Evolutionary conservation across 1,284 basidiomycete genomes (phyloP).

Genomic region (Veloboletus limbatus): DNA sequence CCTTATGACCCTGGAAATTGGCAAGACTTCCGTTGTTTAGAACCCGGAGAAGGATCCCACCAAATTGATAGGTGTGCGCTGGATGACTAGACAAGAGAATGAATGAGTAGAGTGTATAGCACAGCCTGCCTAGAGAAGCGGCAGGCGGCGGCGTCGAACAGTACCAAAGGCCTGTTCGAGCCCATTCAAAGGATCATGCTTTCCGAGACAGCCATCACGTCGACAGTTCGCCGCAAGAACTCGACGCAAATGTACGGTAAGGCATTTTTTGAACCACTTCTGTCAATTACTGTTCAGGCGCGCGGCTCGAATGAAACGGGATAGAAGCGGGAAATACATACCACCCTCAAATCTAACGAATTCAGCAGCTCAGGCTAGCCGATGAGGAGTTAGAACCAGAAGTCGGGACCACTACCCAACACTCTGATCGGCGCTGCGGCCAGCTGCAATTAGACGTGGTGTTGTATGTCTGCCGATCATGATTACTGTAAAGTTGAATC

Average conservation of each 20-base stretch:
- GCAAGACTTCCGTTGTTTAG: slow-evolving; percentile 90
- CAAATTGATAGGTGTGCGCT: no score
- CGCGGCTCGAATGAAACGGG: slow-evolving; percentile 1
- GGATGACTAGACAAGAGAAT: no score
- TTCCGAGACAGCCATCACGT: slow-evolving; percentile 1
- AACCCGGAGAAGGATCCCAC: slow-evolving; percentile 88
- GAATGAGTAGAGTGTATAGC: no score
- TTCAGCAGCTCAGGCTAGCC: no score
- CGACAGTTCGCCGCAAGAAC: background rate
- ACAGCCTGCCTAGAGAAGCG: no score
- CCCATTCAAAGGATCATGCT: slow-evolving; percentile 87
- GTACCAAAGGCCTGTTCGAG: slow-evolving; percentile 92
- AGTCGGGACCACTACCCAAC: no score
- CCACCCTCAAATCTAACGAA: slow-evolving; percentile 94
- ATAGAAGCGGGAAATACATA: slow-evolving; percentile 10
- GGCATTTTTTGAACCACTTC: slow-evolving; percentile 85
- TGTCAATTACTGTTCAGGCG: slow-evolving; percentile 52
- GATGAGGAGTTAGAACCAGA: no score
- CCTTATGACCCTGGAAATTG: slow-evolving; percentile 76
- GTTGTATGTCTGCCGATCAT: slow-evolving; percentile 91
- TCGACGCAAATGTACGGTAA: slow-evolving; percentile 52
- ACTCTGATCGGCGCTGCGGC: no score
- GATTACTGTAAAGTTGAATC: slow-evolving; percentile 49
- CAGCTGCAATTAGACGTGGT: slow-evolving; percentile 84
- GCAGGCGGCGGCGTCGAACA: no score